These are phyloP conservation scores for Chaetomiaceae sp. DNA, from an alignment of 2,329 filamentous ascomycete species.

Conservation along the genomic window DNA sequence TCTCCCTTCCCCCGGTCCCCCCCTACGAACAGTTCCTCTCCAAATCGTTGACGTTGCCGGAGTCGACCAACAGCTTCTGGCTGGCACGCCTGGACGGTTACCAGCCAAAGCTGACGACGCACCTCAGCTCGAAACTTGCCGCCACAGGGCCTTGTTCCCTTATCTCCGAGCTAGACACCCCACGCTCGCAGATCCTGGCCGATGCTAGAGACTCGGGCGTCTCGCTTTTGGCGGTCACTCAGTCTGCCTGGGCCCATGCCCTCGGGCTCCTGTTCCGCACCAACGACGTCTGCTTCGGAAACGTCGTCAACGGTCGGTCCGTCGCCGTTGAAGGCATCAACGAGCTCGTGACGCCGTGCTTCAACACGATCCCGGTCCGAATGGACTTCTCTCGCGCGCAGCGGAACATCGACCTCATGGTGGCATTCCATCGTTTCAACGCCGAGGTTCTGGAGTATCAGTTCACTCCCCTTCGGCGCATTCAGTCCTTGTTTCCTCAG, in stretches of 20 bases:
- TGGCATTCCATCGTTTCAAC: slow-evolving; percentile 58
- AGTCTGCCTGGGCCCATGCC: slow-evolving; percentile 67
- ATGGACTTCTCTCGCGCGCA: slow-evolving; percentile 45
- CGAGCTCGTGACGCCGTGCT: slow-evolving; percentile 78
- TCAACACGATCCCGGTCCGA: slow-evolving; percentile 80
- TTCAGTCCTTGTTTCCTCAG: slow-evolving; percentile 52
- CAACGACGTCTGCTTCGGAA: slow-evolving; percentile 78
- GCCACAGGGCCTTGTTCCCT: slow-evolving; percentile 2
- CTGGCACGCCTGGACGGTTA: slow-evolving; percentile 49
- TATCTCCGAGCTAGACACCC: slow-evolving; percentile 30
- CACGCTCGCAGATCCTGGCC: slow-evolving; percentile 44
- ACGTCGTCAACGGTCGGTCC: slow-evolving; percentile 74
- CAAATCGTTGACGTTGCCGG: slow-evolving; percentile 47
- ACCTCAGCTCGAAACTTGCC: not conserved
- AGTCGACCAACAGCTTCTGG: slow-evolving; percentile 64
- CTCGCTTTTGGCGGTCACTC: slow-evolving; percentile 63
- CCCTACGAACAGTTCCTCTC: slow-evolving; percentile 62
- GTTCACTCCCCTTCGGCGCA: slow-evolving; percentile 66
- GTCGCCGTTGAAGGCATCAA: slow-evolving; percentile 62
- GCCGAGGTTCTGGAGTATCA: slow-evolving; percentile 62
- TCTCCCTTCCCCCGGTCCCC: slow-evolving; percentile 44
- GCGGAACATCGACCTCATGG: slow-evolving; percentile 55
- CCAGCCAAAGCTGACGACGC: slow-evolving; percentile 27
- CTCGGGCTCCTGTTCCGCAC: slow-evolving; percentile 52
- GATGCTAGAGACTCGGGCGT: slow-evolving; percentile 50